Evolutionary conservation across 1,284 basidiomycete species (phyloP), one percentile per base, ranked within the genome.

Genomic region (Microbotryomycetes sp.): DNA sequence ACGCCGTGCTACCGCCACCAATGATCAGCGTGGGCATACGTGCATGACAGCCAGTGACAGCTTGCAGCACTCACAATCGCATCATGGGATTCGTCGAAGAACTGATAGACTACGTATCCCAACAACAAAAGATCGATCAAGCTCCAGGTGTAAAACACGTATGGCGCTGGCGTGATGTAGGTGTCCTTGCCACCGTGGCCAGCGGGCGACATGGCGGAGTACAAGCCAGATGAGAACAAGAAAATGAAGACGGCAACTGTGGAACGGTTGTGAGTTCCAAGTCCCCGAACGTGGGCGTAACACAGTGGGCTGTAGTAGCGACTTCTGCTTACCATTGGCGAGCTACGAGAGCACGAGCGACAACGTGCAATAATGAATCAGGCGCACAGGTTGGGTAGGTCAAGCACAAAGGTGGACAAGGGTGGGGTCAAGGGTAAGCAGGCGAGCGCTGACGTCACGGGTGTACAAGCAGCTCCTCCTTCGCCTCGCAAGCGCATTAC

Each of bases 41-140:
- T 16, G 45, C 16, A 46, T 7, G 60, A n/a, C 60, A 45, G 57
- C 60, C n/a, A n/a, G n/a, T n/a, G n/a, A n/a, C n/a, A n/a, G n/a
- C n/a, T n/a, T n/a, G n/a, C n/a, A n/a, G n/a, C n/a, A n/a, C 36
- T 42, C 36, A 42, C 36, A 47, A 67, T 56, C 15, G 57, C 32
- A 29, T 65, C 62, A 55, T 52, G 58, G 29, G 64, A 63, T 26
- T 42, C n/a, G 54, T 65, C 71, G 46, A 69, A 58, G 64, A 74
- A 74, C 62, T 74, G 71, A 59, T 70, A 70, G 57, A 73, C 47
- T 22, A 74, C 70, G 53, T 63, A 69, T 48, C 77, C 77, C 49
- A 78, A 70, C 54, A 78, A 73, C 45, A 78, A 71, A n/a, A 71
- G 51, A 60, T 77, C 73, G 70, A 59, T 62, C 22, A 61, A 28